Conservation (phyloP, 2,329 filamentous ascomycete genomes). For the Sporothrix mexicana region DNA sequence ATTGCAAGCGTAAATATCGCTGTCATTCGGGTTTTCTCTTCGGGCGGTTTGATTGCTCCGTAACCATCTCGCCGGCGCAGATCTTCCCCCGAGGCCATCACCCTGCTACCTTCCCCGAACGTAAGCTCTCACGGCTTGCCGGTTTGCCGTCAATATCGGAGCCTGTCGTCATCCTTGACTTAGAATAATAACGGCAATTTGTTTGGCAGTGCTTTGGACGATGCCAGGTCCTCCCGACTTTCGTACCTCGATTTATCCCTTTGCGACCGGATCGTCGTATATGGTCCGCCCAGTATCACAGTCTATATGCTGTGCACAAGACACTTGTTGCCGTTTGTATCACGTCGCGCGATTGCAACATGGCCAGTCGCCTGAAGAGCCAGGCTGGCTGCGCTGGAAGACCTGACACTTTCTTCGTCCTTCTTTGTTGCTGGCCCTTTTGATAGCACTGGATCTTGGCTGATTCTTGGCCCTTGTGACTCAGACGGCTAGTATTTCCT, state of each 20-base stretch:
- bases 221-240: neutral
- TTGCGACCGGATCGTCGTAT: no score
- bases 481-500: constrained; percentile 45
- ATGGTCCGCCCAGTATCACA: neutral
- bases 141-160: neutral
- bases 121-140: neutral
- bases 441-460: neutral
- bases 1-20: neutral
- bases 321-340: no score
- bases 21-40: neutral
- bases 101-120: neutral
- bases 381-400: no score
- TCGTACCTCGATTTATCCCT: no score
- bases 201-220: neutral
- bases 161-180: neutral
- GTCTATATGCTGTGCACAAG: neutral
- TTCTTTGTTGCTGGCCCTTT: no score
- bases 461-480: no score
- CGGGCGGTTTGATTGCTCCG: constrained; percentile 4
- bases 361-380: no score
- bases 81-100: neutral
- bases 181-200: neutral
- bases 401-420: neutral
- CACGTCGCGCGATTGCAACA: no score
- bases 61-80: neutral